Evolutionary conservation across 371 early-diverging fungal species (phyloP), one percentile per base, ranked within the genome.

Genomic region (Mucor racemosus): DNA sequence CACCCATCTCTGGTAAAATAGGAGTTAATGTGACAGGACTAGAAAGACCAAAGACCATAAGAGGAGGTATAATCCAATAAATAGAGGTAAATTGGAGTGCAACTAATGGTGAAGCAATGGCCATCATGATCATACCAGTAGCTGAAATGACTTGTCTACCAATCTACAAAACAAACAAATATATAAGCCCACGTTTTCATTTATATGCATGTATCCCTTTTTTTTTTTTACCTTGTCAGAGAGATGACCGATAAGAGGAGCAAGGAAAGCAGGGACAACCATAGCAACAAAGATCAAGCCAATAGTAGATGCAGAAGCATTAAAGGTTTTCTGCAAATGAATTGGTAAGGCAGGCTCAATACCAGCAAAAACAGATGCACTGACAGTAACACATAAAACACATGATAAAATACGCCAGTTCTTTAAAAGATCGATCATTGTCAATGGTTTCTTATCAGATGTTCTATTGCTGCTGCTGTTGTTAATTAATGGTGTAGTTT

Each of bases 331-430:
- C 60, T 76, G 71, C 13, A 90, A 73, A 63, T 89, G 78, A 48
- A 90, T 73, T 1, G 90, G 89, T 10, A 90, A 73, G 26, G 86
- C 86, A 15, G 90, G 90, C 58, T 90, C 90, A 63, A 90, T 73
- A 5, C 88, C 88, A 10, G 86, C 75, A 66, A 87, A 87, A 10
- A 86, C 86, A 60, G 86, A 85, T 7, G 87, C 80, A 62, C 84
- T 86, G 61, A 89, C 78, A 39, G 77, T 81, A 1, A 82, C 79
- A 62, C 86, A 79, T 4, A 87, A 62, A 3, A 88, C 67, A 44
- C 84, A 82, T 15, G 81, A 81, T 54, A 78, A 54, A 46, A 89
- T 85, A 7, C 84, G 74, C 86, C 84, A 86, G 56, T 87, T 79
- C 58, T 76, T 80, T 11, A 86, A 72, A 42, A 89, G 75, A 46